Conservation (phyloP, 306 rosid species). For the Trifolium subterraneum region DNA sequence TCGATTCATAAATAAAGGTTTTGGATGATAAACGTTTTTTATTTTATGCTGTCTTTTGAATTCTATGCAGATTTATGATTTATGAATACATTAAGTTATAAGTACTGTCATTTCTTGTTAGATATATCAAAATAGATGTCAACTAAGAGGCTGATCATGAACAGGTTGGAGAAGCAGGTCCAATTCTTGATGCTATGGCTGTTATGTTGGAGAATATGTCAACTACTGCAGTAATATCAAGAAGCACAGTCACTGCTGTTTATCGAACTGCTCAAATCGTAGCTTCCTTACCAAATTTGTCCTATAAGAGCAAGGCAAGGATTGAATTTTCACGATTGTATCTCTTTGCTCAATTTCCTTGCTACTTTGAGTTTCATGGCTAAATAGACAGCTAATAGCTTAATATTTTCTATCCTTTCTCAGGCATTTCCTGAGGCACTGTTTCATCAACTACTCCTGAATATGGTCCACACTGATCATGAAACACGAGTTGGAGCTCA, state of each 20-base stretch:
- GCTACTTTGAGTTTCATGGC: conserved; percentile 34
- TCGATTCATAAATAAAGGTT: conserved; percentile 26
- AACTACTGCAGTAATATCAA: conserved; percentile 58
- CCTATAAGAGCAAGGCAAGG: conserved; percentile 83
- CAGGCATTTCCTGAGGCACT: conserved; percentile 93
- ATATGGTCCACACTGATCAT: conserved; percentile 90
- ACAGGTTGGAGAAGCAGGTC: conserved; percentile 90
- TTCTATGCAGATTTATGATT: not conserved
- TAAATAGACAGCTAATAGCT: conserved; percentile 37
- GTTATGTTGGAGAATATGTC: conserved; percentile 81
- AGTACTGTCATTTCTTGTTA: conserved; percentile 19
- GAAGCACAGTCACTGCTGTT: conserved; percentile 73
- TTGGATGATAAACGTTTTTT: conserved; percentile 7
- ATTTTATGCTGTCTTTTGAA: conserved; percentile 30
- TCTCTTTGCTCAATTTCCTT: conserved; percentile 22
- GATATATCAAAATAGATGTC: conserved; percentile 15
- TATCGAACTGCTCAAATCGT: conserved; percentile 83
- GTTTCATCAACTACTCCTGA: conserved; percentile 82
- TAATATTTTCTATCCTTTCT: conserved; percentile 30
- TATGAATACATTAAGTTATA: not conserved
- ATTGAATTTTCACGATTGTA: conserved; percentile 26
- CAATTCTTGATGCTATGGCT: conserved; percentile 86
- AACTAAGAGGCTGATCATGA: conserved; percentile 33
- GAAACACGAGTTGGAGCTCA: conserved; percentile 89
- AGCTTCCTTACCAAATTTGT: conserved; percentile 74